phyloP scores from a whole-genome alignment of 805 yeast species.

The Isabelozyma rhagii region DNA sequence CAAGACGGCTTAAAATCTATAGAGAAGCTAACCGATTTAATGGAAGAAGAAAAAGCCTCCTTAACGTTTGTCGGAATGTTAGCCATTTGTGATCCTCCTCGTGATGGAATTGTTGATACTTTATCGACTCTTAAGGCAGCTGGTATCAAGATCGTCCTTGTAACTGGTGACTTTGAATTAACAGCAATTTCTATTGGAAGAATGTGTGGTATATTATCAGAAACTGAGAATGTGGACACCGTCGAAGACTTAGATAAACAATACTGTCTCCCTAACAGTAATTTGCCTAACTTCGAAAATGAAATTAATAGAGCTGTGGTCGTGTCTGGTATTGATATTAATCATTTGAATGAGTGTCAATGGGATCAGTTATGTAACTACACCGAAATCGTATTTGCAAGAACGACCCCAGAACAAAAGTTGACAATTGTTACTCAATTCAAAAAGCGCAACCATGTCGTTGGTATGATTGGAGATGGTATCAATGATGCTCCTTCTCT shows the following conservation, averaged over 20 bases:
- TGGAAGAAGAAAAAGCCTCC: constrained; percentile 2
- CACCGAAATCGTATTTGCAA: constrained; percentile 38
- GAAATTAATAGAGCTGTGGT: constrained; percentile 23
- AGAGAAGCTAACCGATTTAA: constrained; percentile 7
- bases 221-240: constrained; percentile 14
- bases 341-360: constrained; percentile 29
- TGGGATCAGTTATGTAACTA: constrained; percentile 40
- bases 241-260: constrained; percentile 13
- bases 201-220: constrained; percentile 35
- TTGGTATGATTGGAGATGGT: constrained; percentile 38
- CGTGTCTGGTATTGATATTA: constrained; percentile 31
- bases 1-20: constrained; percentile 1
- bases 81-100: constrained; percentile 45
- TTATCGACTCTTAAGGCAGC: constrained; percentile 31
- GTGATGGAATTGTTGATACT: constrained; percentile 31
- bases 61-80: constrained; percentile 34
- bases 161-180: constrained; percentile 53
- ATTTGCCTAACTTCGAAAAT: constrained; percentile 1
- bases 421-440: constrained; percentile 46
- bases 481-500: constrained; percentile 34
- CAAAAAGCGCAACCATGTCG: constrained; percentile 26
- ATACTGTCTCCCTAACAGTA: constrained; percentile 2
- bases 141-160: constrained; percentile 41
- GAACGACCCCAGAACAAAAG: constrained; percentile 51
- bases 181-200: constrained; percentile 51